Evolutionary conservation across 2,329 filamentous ascomycete genomes (phyloP).

Genomic region (Emericellopsis cladophorae): DNA sequence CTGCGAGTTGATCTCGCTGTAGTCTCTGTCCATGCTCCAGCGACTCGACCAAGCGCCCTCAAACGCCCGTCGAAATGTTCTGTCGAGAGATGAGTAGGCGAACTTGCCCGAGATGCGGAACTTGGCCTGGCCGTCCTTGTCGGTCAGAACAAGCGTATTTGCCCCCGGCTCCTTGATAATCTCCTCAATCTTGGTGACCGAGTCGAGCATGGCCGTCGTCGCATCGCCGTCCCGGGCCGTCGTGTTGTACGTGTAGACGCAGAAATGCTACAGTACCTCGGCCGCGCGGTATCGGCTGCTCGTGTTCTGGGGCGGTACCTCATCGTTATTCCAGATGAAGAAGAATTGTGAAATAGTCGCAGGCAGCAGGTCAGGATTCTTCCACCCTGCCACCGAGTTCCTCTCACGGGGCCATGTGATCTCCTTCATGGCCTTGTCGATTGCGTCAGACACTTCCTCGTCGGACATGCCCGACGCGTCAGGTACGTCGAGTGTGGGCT

Average conservation of each 20-base stretch:
- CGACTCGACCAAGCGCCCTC: background rate
- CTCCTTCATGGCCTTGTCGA: background rate
- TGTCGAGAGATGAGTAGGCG: background rate
- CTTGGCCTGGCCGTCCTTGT: background rate
- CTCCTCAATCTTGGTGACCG: background rate
- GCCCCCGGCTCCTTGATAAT: background rate
- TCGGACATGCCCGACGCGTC: background rate
- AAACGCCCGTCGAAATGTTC: conserved; percentile 1
- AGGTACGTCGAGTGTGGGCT: background rate
- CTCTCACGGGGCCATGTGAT: background rate
- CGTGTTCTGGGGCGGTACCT: background rate
- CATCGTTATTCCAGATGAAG: conserved; percentile 1
- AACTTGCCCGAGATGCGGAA: background rate
- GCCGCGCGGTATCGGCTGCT: conserved; percentile 2
- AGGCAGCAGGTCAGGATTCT: background rate
- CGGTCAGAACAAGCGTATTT: background rate
- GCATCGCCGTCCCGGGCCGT: conserved; percentile 1
- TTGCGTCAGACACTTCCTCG: background rate
- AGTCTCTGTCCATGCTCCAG: background rate
- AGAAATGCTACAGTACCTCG: conserved; percentile 6
- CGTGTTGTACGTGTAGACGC: conserved; percentile 5
- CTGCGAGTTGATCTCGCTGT: background rate
- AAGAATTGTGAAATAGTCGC: conserved; percentile 2
- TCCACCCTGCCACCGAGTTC: conserved; percentile 1
- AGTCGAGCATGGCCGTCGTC: background rate